Evolutionary conservation across 176 grass and related monocot species (phyloP).

Genomic region (Pontederia crassipes): DNA sequence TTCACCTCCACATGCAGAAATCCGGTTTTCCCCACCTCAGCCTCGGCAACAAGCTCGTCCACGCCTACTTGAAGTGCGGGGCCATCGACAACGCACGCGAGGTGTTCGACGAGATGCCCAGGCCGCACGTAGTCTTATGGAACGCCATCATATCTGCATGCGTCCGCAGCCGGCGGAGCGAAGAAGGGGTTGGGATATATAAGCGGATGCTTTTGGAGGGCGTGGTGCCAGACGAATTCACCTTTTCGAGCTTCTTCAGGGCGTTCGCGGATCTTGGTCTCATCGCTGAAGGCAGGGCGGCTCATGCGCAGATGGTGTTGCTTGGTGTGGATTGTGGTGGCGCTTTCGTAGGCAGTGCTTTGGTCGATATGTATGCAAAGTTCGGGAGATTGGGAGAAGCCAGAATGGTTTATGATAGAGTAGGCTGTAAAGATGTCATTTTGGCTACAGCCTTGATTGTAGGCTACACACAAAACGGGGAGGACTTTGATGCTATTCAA

Average conservation of each 20-base stretch:
- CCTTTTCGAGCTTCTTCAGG: slow-evolving; percentile 17
- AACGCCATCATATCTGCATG: slow-evolving; percentile 19
- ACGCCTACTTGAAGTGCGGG: slow-evolving; percentile 20
- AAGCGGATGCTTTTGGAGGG: slow-evolving; percentile 9
- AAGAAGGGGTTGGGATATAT: slow-evolving; percentile 4
- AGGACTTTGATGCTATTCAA: slow-evolving; percentile 7
- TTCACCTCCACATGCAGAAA: slow-evolving; percentile 20
- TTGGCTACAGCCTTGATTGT: slow-evolving; percentile 21
- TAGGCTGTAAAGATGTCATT: slow-evolving; percentile 17
- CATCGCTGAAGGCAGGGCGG: slow-evolving; percentile 7
- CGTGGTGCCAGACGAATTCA: slow-evolving; percentile 13
- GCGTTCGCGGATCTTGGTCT: slow-evolving; percentile 13
- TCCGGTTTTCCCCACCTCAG: slow-evolving; percentile 16
- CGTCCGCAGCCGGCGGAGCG: slow-evolving; percentile 1
- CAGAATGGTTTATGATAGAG: slow-evolving; percentile 10
- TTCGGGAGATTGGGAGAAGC: slow-evolving; percentile 13
- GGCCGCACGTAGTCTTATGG: slow-evolving; percentile 20
- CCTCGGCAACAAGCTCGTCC: slow-evolving; percentile 20
- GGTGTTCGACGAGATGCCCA: slow-evolving; percentile 25
- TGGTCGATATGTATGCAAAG: slow-evolving; percentile 28
- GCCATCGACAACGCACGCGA: slow-evolving; percentile 13
- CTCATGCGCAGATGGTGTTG: slow-evolving; percentile 15
- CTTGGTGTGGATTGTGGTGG: slow-evolving; percentile 3
- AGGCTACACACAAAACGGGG: slow-evolving; percentile 19
- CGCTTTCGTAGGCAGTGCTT: slow-evolving; percentile 19